Percentiles rank a stretch among this genome's conserved stretches.
These are phyloP conservation scores for Linum trigynum DNA, from an alignment of 345 rosid species.

Conservation along the genomic window DNA sequence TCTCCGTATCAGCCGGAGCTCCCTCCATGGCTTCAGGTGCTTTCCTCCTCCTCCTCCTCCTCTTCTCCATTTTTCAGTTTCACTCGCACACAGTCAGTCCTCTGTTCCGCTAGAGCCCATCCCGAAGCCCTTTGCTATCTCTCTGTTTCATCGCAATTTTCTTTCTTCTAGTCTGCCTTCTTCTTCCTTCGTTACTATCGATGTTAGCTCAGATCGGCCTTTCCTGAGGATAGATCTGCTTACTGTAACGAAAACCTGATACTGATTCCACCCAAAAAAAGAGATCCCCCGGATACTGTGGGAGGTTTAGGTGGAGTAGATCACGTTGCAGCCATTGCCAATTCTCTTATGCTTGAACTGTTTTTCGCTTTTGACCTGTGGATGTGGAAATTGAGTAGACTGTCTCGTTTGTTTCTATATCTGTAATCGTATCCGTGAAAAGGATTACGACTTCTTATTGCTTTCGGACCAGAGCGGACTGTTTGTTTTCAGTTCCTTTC, in stretches of 20 bases:
- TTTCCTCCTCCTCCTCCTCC: too few relatives aligned
- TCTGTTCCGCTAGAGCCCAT: not conserved
- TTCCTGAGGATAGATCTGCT: constrained; percentile 1
- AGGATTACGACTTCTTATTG: not conserved
- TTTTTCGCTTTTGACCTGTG: too few relatives aligned
- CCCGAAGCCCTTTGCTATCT: not conserved
- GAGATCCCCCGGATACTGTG: not conserved
- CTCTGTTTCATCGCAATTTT: not conserved
- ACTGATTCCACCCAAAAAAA: too few relatives aligned
- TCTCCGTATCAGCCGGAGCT: constrained; percentile 72
- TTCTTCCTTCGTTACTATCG: not conserved
- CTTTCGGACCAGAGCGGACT: not conserved
- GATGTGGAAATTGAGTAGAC: too few relatives aligned
- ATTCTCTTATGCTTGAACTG: not conserved
- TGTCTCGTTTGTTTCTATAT: too few relatives aligned
- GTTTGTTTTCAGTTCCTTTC: not conserved
- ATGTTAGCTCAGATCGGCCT: not conserved
- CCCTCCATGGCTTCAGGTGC: constrained; percentile 89
- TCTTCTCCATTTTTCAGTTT: not conserved
- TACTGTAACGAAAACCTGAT: not conserved
- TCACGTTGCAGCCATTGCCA: not conserved
- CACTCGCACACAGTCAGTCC: not conserved
- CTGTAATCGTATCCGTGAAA: too few relatives aligned
- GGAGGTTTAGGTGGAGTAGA: constrained; percentile 2
- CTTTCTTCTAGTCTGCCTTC: not conserved